Evolutionary conservation across 2,329 filamentous ascomycete genomes (phyloP), one percentile per base, ranked within the genome.

Genomic region (Fusarium sp.): DNA sequence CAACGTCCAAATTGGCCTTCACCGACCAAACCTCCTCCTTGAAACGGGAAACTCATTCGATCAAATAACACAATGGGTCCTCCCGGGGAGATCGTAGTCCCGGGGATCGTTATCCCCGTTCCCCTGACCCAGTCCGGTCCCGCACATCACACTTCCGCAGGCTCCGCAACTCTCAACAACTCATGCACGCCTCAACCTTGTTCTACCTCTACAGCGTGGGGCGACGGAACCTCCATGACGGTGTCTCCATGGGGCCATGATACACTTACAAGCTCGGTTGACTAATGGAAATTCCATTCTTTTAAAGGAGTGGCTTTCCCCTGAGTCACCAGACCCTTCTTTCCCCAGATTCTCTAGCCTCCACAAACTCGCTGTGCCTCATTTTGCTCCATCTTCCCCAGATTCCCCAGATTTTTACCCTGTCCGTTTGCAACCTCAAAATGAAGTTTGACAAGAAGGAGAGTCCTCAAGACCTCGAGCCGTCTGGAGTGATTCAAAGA

Each of bases 331-430:
- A 22, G 52, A 57, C 34, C 31, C 35, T 31, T 59, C 35, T 59
- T 40, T 40, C 56, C 56, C 56, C 56, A 40, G 56, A 27, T 59
- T 59, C 35, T 34, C 52, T 6, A 24, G 31, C 54, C 20, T 57
- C 54, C 54, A 35, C 54, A 38, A 27, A 16, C 35, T 20, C 56
- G 40, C 14, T 10, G 9, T 27, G 16, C 35, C 27, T 35, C 56
- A 27, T 59, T 27, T 16, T 59, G 22, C 56, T 38, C 56, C 56
- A 59, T 59, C 29, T 38, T 20, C 56, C 56, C 56, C 56, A 40
- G 22, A 59, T 59, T 59, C 56, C 35, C 56, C 56, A 59, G 56
- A 59, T 38, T 59, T 59, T 16, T 8, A 27, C 22, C 56, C 24
- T 29, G 22, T 5, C 8, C 13, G 13, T 27, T 59, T 27, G 10